A percentile compares a stretch with the other conserved stretches of the same genome.
These are phyloP conservation scores for Agrocybe praecox DNA, from an alignment of 768 basidiomycete species.

Conservation along the genomic window DNA sequence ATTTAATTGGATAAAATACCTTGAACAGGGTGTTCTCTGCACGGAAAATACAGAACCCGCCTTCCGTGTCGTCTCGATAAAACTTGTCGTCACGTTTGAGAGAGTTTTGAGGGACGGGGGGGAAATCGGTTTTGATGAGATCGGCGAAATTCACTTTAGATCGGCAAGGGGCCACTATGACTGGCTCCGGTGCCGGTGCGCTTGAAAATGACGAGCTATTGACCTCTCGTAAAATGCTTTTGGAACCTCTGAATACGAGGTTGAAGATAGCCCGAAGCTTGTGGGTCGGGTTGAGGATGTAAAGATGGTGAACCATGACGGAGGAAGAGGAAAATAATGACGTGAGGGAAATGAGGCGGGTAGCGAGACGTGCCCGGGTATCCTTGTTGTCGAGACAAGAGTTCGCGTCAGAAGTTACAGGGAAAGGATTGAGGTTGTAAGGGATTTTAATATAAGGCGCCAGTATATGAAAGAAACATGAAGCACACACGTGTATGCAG, in stretches of 20 bases:
- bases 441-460: conserved; percentile 17
- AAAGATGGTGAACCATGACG: conserved; percentile 39
- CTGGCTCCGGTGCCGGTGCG: background rate
- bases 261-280: conserved; percentile 36
- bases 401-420: conserved; percentile 15
- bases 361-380: background rate
- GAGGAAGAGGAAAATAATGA: background rate
- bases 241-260: conserved; percentile 33
- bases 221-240: conserved; percentile 22
- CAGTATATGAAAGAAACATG: conserved; percentile 32
- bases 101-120: conserved; percentile 14
- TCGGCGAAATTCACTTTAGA: conserved; percentile 19
- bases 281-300: conserved; percentile 36
- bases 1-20: conserved; percentile 30
- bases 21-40: conserved; percentile 67
- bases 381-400: conserved; percentile 2
- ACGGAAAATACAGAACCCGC: conserved; percentile 61
- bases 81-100: conserved; percentile 34
- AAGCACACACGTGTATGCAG: conserved; percentile 36
- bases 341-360: conserved; percentile 5
- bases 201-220: background rate
- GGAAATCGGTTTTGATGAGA: conserved; percentile 20
- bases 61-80: conserved; percentile 33
- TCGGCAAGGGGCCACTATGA: conserved; percentile 8
- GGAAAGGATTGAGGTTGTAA: conserved; percentile 12